Conservation (phyloP, 2,329 filamentous ascomycete genomes). For the Fusarium nodosum region DNA sequence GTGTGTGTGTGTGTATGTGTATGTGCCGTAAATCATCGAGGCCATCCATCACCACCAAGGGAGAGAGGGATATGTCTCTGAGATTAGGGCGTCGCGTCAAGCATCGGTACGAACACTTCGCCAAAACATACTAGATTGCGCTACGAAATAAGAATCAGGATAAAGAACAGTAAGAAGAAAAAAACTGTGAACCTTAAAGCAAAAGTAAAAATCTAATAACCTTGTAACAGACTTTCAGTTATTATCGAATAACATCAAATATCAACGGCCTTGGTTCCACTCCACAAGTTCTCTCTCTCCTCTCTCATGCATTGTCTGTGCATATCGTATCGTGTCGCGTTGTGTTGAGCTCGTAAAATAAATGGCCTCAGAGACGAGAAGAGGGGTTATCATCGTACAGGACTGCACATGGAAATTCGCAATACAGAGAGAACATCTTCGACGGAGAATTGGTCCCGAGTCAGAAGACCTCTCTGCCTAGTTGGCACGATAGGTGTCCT, state of each 20-base stretch:
- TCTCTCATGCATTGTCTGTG: slow-evolving; percentile 22
- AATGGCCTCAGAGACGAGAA: not conserved
- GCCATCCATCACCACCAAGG: slow-evolving; percentile 25
- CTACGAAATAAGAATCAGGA: not conserved
- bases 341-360: slow-evolving; percentile 17
- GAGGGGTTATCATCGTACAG: not conserved
- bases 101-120: slow-evolving; percentile 12
- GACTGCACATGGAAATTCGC: slow-evolving; percentile 11
- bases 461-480: not conserved
- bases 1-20: not conserved
- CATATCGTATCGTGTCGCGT: slow-evolving; percentile 7
- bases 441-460: slow-evolving; percentile 2
- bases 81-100: slow-evolving; percentile 20
- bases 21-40: slow-evolving; percentile 9
- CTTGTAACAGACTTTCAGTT: slow-evolving; percentile 13
- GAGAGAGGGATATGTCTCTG: slow-evolving; percentile 12
- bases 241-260: slow-evolving; percentile 16
- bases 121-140: slow-evolving; percentile 6
- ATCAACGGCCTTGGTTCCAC: slow-evolving; percentile 30
- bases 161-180: not conserved
- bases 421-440: not conserved
- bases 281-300: slow-evolving; percentile 10
- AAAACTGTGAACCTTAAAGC: slow-evolving; percentile 1
- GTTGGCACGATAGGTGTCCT: not conserved
- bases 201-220: slow-evolving; percentile 17